Evolutionary conservation across 2,329 filamentous ascomycete genomes (phyloP), one percentile per base, ranked within the genome.

Genomic region (Trichophyton simii): DNA sequence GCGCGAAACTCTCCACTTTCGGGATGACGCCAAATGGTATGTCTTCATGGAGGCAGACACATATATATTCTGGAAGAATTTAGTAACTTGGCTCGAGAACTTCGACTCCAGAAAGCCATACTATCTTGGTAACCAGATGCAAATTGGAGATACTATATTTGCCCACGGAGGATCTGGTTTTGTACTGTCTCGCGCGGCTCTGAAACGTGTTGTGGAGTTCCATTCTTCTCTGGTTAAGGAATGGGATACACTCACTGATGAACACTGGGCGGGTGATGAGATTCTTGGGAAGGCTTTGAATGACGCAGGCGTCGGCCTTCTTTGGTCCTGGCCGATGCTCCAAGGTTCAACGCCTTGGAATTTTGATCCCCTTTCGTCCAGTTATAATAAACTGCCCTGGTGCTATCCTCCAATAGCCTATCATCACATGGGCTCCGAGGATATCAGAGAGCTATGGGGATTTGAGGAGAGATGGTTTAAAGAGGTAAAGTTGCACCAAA

Each of bases 11-110:
- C 73, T 77, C 48, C 68, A 68, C 22, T 64, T 74, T 63, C 71
- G 72, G 42, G 77, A 78, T 1, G 70, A 80, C 28, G 77, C 78
- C 52, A 80, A 79, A 60, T 85, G 82, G 82, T 85, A 78, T 63
- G 72, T 83, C 61, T 85, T 85, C 68, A 77, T 83, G 55, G 82
- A 84, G 65, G 78, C 80, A 0, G 82, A 85, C 67, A 83, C 81
- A 0, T 84, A 82, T 65, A 69, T 83, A 46, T 72, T 81, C 8
- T 81, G 81, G 74, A 71, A 76, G 38, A 82, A 80, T 36, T 65
- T 84, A 46, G 67, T 83, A 15, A 70, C 75, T 25, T 84, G 80
- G 80, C 73, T 85, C 22, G 72, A 73, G 18, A 72, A 76, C 22
- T 77, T 81, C 64, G 77, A 84, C 67, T 65, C 77, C 2, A 69